Base-by-base conservation (phyloP, 2,329 filamentous ascomycete genomes). In the Phialophora expanda region DNA sequence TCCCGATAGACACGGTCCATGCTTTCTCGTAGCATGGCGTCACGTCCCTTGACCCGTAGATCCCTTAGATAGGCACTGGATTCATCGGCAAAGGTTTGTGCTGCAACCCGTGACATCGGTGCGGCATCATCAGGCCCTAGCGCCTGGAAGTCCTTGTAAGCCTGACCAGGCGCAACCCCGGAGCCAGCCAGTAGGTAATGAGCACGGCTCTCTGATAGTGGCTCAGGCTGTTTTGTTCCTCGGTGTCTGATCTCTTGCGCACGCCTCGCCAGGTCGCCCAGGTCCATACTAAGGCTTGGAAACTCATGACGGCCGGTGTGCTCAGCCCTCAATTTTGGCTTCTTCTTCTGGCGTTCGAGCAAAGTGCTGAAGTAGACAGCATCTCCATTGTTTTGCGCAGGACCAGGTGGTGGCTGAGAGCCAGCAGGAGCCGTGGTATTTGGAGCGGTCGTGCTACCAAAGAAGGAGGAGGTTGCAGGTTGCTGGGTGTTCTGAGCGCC, bases 131-230 rank as follows among this genome's bases (percentile, higher is more conserved):
- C 78, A 90, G 89, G 73, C 85, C 87, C 77, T 87, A 98, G 88
- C 65, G 89, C 86, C 74, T 92, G 91, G 55, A 99, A 87, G 74
- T 98, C 94, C 76, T 91, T 91, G 59, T 96, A 87, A 14, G 94
- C 92, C 69, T 90, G 86, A 48, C 91, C 90, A 14, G 94, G 92
- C 74, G 96, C 92, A 64, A 99, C 91, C 38, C 95, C 95, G 12
- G 95, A 98, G 7, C 92, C 94, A 30, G 94, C 93, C 57, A 99
- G 88, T 48, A 98, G 84, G 78, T 97, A 97, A 77, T 97, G 94
- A 80, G 86, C 86, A 74, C 84, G 85, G 65, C 76, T 82, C 67
- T 81, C 81, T 9, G 76, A 76, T 58, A 77, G 74, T 57, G 77
- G 78, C 61, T 81, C 78, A 3, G 74, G 66, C 26, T 70, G 69